phyloP scores from a whole-genome alignment of 2,329 filamentous ascomycete species.

The Paracamarosporium sp. region DNA sequence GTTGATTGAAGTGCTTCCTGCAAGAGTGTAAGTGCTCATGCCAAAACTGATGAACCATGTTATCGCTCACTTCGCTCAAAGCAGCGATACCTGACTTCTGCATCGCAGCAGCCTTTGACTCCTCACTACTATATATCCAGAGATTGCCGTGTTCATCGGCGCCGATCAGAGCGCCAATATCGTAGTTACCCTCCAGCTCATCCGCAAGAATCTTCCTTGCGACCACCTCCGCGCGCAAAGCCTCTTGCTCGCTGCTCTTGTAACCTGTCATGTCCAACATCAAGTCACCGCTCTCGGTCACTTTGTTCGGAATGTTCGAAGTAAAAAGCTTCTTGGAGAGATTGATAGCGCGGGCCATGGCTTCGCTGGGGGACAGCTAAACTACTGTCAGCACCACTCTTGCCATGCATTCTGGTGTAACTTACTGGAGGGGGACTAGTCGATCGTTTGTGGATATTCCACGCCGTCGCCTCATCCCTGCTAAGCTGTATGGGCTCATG shows the following conservation, averaged over 20 bases:
- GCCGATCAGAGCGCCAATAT: slow-evolving; percentile 93
- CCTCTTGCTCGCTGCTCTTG: slow-evolving; percentile 92
- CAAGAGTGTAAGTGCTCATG: not conserved
- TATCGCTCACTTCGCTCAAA: slow-evolving; percentile 50
- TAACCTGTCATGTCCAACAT: slow-evolving; percentile 99
- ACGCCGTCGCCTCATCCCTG: slow-evolving; percentile 42
- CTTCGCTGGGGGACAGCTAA: slow-evolving; percentile 67
- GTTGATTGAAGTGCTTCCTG: slow-evolving; percentile 61
- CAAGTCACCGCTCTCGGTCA: slow-evolving; percentile 91
- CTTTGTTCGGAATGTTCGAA: slow-evolving; percentile 89
- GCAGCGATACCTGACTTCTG: slow-evolving; percentile 63
- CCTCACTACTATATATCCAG: slow-evolving; percentile 99
- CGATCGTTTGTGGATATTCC: slow-evolving; percentile 59
- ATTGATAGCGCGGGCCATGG: slow-evolving; percentile 80
- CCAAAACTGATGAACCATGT: no score
- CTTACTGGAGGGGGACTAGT: slow-evolving; percentile 76
- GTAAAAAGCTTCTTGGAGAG: slow-evolving; percentile 86
- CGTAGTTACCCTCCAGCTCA: slow-evolving; percentile 92
- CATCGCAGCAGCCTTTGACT: slow-evolving; percentile 88
- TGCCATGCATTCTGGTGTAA: not conserved
- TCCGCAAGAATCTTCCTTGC: slow-evolving; percentile 91
- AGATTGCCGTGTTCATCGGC: slow-evolving; percentile 95
- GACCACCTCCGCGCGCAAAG: slow-evolving; percentile 88
- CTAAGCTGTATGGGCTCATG: slow-evolving; percentile 39
- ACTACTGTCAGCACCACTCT: not conserved